These are phyloP conservation scores for Candida ficus DNA, from an alignment of 805 yeast genomes.

Conservation along the genomic window DNA sequence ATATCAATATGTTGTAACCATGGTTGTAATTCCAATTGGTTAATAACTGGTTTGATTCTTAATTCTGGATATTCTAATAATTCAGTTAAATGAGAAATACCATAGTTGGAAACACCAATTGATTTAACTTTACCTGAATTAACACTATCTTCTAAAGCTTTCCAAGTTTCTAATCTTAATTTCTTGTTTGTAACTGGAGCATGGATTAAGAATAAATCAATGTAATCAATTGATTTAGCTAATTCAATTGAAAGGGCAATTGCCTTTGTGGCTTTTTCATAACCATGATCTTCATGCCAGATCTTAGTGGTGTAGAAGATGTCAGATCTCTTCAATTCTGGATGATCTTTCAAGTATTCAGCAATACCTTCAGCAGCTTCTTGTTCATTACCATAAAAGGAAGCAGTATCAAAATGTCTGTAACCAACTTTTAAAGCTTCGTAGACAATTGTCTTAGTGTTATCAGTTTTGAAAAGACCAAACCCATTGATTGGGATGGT, in stretches of 20 bases:
- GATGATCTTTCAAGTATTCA: constrained; percentile 41
- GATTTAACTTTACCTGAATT: constrained; percentile 52
- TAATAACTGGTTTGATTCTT: constrained; percentile 57
- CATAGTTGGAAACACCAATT: constrained; percentile 78
- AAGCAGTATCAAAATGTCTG: constrained; percentile 72
- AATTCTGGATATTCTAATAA: constrained; percentile 51
- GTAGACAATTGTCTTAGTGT: constrained; percentile 36
- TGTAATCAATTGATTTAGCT: constrained; percentile 54
- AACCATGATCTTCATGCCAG: constrained; percentile 49
- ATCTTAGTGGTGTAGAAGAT: constrained; percentile 70
- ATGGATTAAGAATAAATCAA: constrained; percentile 67
- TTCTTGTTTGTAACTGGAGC: constrained; percentile 48
- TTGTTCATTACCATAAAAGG: constrained; percentile 58
- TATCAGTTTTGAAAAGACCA: constrained; percentile 53
- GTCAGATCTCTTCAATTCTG: constrained; percentile 52
- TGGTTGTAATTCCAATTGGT: constrained; percentile 81
- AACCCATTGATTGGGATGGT: constrained; percentile 64
- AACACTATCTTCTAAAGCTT: constrained; percentile 70
- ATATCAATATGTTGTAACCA: constrained; percentile 70
- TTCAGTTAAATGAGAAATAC: constrained; percentile 53
- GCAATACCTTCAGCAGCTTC: constrained; percentile 61
- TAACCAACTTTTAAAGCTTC: constrained; percentile 63
- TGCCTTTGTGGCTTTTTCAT: constrained; percentile 48
- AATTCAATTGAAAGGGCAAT: constrained; percentile 47
- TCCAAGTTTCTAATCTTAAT: constrained; percentile 57